Conservation (phyloP, 768 basidiomycete genomes). For the Suillus hirtellus region DNA sequence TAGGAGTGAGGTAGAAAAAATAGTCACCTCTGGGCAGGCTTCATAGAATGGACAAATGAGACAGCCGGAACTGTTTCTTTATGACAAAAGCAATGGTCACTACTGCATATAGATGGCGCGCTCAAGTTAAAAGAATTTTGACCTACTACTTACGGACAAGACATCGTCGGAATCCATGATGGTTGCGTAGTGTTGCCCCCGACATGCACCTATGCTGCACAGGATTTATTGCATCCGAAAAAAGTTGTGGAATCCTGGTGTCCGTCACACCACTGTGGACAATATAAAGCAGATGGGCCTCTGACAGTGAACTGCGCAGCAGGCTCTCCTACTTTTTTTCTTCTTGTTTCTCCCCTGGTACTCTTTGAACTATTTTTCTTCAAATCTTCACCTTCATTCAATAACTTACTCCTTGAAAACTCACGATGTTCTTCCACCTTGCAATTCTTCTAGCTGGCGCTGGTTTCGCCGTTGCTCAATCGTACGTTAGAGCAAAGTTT, state of each 20-base stretch:
- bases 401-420: constrained; percentile 6
- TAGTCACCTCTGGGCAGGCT: background rate
- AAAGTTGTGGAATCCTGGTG: background rate
- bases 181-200: background rate
- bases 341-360: background rate
- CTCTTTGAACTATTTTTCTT: background rate
- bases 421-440: constrained; percentile 29
- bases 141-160: background rate
- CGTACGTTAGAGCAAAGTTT: constrained; percentile 33
- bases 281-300: background rate
- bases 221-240: constrained; percentile 1
- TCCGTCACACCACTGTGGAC: background rate
- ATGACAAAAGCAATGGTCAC: background rate
- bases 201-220: background rate
- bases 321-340: background rate
- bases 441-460: constrained; percentile 33
- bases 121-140: background rate
- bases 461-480: constrained; percentile 43
- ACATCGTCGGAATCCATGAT: background rate
- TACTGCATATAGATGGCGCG: background rate
- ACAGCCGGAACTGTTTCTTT: background rate
- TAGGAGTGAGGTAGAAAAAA: background rate
- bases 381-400: background rate
- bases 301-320: background rate
- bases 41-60: background rate